These are phyloP conservation scores for Giardia muris DNA, from an alignment of 208 protist species.

Conservation along the genomic window DNA sequence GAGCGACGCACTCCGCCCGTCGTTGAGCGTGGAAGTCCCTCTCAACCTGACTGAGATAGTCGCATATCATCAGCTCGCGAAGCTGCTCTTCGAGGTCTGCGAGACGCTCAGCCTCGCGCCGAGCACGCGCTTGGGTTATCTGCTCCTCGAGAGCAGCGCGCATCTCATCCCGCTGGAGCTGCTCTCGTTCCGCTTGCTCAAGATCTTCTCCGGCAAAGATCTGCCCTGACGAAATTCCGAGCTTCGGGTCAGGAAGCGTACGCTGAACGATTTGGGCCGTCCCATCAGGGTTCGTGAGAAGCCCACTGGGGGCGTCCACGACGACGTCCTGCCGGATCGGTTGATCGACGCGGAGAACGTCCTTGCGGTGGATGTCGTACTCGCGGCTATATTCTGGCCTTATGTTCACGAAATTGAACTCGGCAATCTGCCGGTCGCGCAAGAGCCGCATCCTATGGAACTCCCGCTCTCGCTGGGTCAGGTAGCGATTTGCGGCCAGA, in stretches of 20 bases:
- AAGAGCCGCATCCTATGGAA: background rate
- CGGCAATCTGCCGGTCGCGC: background rate
- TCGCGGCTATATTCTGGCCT: background rate
- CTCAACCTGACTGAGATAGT: background rate
- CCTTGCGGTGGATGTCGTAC: slow-evolving; percentile 1
- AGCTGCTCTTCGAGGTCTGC: background rate
- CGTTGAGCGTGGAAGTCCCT: background rate
- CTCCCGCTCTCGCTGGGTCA: background rate
- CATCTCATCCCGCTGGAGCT: background rate
- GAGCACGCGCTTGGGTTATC: background rate
- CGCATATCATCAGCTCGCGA: background rate
- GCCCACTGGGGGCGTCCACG: background rate
- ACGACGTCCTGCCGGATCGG: background rate
- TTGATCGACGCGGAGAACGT: background rate
- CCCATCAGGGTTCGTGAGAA: background rate
- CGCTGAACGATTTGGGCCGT: background rate
- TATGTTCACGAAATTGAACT: background rate
- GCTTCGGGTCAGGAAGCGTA: background rate
- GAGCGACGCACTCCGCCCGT: background rate
- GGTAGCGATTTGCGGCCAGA: background rate
- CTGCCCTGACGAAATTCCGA: background rate
- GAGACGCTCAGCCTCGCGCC: background rate
- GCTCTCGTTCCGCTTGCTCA: background rate
- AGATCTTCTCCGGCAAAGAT: background rate
- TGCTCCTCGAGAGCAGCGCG: background rate